Conservation (phyloP, 2,329 filamentous ascomycete genomes). For the Pseudopithomyces maydicus region DNA sequence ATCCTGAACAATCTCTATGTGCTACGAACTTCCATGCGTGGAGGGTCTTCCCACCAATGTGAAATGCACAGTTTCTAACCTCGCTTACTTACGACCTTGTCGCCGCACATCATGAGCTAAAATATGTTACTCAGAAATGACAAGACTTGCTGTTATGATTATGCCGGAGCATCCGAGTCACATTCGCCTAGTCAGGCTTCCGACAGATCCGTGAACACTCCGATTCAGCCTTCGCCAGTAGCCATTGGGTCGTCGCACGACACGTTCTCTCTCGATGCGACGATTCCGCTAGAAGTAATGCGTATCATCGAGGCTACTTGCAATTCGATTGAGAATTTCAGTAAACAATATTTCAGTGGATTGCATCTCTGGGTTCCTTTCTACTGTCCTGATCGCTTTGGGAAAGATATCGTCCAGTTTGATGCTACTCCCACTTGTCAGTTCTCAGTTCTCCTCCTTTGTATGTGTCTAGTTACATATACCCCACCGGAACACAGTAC, state of each 20-base stretch:
- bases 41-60: too few species aligned
- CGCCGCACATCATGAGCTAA: too few species aligned
- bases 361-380: constrained; percentile 11
- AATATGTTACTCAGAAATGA: not conserved
- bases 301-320: not conserved
- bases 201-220: not conserved
- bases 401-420: constrained; percentile 5
- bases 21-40: too few species aligned
- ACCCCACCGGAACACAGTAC: not conserved
- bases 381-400: constrained; percentile 5
- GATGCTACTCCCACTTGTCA: constrained; percentile 3
- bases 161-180: not conserved
- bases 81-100: too few species aligned
- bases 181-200: not conserved
- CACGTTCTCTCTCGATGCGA: not conserved
- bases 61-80: too few species aligned
- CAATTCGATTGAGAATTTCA: constrained; percentile 1
- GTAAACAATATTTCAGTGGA: constrained; percentile 9
- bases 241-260: not conserved
- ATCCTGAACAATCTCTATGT: not conserved
- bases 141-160: not conserved
- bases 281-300: not conserved
- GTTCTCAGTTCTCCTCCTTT: constrained; percentile 10
- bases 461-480: constrained; percentile 9
- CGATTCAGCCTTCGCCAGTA: not conserved